A percentile compares a stretch with the other conserved stretches of the same genome.
Conservation (phyloP, 139 green algal genomes). For the Diplosphaera chodatii region DNA sequence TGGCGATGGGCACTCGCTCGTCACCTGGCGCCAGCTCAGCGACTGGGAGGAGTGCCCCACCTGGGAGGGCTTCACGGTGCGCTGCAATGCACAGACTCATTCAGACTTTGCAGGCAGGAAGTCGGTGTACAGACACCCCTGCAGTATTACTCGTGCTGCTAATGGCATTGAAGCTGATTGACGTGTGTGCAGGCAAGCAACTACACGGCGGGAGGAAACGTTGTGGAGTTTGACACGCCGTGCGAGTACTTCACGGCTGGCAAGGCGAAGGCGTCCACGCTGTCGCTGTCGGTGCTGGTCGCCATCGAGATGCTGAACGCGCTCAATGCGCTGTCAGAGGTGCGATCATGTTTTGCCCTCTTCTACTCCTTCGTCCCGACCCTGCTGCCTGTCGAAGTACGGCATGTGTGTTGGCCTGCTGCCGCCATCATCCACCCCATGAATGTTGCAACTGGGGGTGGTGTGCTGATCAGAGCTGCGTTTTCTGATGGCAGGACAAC, state of each 20-base stretch:
- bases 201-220: slow-evolving; percentile 55
- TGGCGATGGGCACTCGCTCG: slow-evolving; percentile 81
- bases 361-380: no score
- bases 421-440: no score
- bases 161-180: no score
- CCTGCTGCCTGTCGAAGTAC: no score
- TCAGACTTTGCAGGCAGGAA: no score
- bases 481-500: slow-evolving; percentile 64
- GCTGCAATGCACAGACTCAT: no score
- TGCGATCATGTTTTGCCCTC: no score
- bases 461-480: no score
- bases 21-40: slow-evolving; percentile 87
- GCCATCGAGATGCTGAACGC: slow-evolving; percentile 99
- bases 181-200: slow-evolving; percentile 28
- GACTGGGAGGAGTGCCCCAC: slow-evolving; percentile 80
- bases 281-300: slow-evolving; percentile 94
- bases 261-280: slow-evolving; percentile 90
- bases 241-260: slow-evolving; percentile 92
- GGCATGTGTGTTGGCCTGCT: no score
- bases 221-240: slow-evolving; percentile 58
- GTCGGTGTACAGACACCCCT: no score
- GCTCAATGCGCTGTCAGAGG: slow-evolving; percentile 91
- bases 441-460: not conserved
- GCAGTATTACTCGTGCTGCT: no score
- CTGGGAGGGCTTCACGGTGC: slow-evolving; percentile 72